Percentiles rank a stretch among this genome's conserved stretches.
Evolutionary conservation across 2,329 filamentous ascomycete species (phyloP).

Genomic region (Fusarium protoensiforme): DNA sequence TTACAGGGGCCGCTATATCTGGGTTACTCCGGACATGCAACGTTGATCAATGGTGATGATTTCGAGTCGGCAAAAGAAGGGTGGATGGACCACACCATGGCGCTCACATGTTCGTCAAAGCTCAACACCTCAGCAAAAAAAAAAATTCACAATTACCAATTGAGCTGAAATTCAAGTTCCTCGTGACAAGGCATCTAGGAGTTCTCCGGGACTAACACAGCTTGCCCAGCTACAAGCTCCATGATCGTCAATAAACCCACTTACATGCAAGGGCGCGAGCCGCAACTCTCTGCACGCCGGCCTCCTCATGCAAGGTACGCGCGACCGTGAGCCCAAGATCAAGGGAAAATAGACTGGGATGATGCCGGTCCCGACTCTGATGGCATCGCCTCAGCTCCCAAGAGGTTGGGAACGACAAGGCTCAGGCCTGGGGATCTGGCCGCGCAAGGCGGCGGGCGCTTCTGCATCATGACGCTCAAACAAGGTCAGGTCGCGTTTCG

Average conservation of each 20-base stretch:
- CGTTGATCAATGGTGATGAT: neutral
- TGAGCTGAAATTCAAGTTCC: neutral
- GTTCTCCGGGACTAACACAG: neutral
- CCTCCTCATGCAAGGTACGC: constrained; percentile 34
- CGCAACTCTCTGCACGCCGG: constrained; percentile 10
- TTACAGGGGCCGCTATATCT: neutral
- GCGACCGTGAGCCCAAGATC: neutral
- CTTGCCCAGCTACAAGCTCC: constrained; percentile 7
- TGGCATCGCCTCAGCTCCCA: constrained; percentile 3
- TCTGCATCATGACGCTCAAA: constrained; percentile 16
- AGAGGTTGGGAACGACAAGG: constrained; percentile 21
- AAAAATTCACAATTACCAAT: neutral
- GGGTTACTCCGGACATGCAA: neutral
- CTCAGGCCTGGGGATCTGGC: neutral
- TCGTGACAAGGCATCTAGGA: neutral
- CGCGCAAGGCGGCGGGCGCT: neutral
- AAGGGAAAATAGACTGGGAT: constrained; percentile 4
- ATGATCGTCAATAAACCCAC: constrained; percentile 14
- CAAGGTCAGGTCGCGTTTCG: neutral
- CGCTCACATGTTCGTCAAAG: neutral
- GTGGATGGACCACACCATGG: neutral
- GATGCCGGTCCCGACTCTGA: neutral
- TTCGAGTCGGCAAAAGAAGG: neutral
- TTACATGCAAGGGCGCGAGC: constrained; percentile 19
- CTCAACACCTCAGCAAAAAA: neutral